Base-by-base conservation (phyloP, 768 basidiomycete genomes). In the Tylopilus balloui region DNA sequence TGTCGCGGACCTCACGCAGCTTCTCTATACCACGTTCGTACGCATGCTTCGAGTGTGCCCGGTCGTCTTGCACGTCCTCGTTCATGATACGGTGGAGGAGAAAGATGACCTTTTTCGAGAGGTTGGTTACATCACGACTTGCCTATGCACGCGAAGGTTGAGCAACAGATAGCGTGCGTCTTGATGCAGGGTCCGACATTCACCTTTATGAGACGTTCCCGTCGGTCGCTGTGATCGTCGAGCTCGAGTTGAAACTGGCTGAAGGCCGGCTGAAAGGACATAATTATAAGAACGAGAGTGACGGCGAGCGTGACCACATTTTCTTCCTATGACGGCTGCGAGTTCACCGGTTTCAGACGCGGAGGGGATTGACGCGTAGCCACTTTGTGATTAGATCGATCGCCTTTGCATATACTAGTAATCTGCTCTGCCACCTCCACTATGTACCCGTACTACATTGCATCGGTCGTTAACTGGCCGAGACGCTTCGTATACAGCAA, bases 61-160 rank as follows among this genome's bases (percentile, higher is more conserved):
- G 42, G 31, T 61, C 58, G 2, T 63, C 55, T 45, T 58, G 43
- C 15, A 61, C 63, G 14, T 73, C 71, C 46, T 78, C 77, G 29
- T 71, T 73, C 56, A 77, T 68, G 50, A 84, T 71, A 42, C 92
- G 86, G 61, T 97, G 95, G 4, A 97, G 75, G 34, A 91, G 81
- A 64, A 98, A 98, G 54, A 99, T 97, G 55, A 83, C 75, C 69
- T 91, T 94, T 68, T 99, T 99, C 44, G 92, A 92, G 29, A 88
- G 75, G 57, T 84, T 88, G 21, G 94, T 97, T 43, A 92, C 79
- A 69, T 96, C 93, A 29, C 95, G 83, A 62, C 83, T 86, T 32
- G 79, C 76, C 88, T 91, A 65, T 38, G 40, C 27, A 14, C 36
- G 49, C 25, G 35, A 45, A 45, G 36, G 17, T 41, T 48, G 34